Base-by-base conservation (phyloP, 2,329 filamentous ascomycete genomes). In the Colletotrichum endophyticum region DNA sequence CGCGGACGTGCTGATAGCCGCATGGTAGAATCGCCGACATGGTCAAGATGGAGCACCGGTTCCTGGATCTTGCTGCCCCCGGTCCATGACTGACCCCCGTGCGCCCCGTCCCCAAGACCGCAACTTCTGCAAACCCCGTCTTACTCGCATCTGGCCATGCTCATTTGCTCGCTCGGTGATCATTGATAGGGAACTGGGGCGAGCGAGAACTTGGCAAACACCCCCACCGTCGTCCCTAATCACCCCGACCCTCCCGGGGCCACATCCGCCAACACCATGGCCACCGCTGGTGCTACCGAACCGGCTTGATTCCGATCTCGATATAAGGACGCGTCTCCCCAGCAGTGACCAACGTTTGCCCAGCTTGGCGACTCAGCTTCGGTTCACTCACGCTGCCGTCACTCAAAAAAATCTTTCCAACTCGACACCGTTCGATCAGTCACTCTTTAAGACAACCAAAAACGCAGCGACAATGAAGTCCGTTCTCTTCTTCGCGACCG, bases 401-500 rank as follows among this genome's bases (percentile, higher is more conserved):
- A 63, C 32, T 63, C 30, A 36, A 25, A 39, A 53, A 57, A 6
- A 39, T 53, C 30, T 25, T 34, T 63, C 22, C 9, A 39, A 57
- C 28, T 34, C 27, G 59, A 62, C 59, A 13, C 32, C n/a, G 62
- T 66, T 66, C 73, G 49, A 66, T 3, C 22, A 74, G 74, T 66
- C 74, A 62, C 30, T 76, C 71, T 27, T 70, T n/a, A 30, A 59
- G 30, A 57, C 28, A 28, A 27, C 28, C 1, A 34, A 12, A n/a
- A 61, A 13, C 16, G 28, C 34, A 67, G n/a, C 27, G 16, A 57
- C 28, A 28, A 77, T 77, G 75, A 75, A 75, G 66, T 75, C 75
- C 30, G 56, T 75, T n/a, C 62, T 77, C 67, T 75, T 77, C 67
- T 77, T 77, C 67, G 75, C 75, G n/a, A 75, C 75, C 62, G 72